These are phyloP conservation scores for Arthrobotrys megalospora DNA, from an alignment of 2,329 filamentous ascomycete genomes.

Conservation along the genomic window DNA sequence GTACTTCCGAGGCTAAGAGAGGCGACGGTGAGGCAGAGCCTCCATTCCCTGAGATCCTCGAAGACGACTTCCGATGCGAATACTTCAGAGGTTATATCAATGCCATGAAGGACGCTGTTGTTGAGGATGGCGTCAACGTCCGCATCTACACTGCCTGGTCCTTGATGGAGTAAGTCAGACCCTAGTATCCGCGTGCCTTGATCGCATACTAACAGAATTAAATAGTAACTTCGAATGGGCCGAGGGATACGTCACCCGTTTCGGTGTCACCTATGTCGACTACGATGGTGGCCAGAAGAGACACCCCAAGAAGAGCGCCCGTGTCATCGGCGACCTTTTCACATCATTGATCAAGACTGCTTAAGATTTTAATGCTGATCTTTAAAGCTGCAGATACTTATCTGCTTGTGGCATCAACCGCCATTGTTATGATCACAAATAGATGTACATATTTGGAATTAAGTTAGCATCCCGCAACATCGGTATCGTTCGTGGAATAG, in stretches of 20 bases:
- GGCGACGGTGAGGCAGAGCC: conserved; percentile 80
- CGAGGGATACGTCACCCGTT: conserved; percentile 89
- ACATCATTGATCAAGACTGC: conserved; percentile 78
- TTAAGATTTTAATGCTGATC: conserved; percentile 63
- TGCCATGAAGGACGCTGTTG: conserved; percentile 81
- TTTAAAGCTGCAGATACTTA: conserved; percentile 24
- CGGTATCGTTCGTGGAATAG: conserved; percentile 14
- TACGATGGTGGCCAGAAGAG: conserved; percentile 84
- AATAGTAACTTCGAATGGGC: conserved; percentile 87
- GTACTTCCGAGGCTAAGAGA: conserved; percentile 79
- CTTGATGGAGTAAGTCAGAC: conserved; percentile 78
- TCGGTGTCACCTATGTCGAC: conserved; percentile 87
- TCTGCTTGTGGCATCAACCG: conserved; percentile 40
- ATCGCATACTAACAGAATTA: conserved; percentile 29
- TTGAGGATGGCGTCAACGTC: conserved; percentile 82
- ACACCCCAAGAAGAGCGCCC: conserved; percentile 86
- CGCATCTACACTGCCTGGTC: conserved; percentile 88
- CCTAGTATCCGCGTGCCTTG: not conserved
- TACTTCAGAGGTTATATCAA: conserved; percentile 85
- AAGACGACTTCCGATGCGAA: conserved; percentile 84
- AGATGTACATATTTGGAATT: conserved; percentile 39
- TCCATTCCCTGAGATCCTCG: conserved; percentile 77
- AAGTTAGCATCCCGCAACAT: conserved; percentile 9
- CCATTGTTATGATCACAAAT: conserved; percentile 40
- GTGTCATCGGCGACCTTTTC: conserved; percentile 79